Conservation (phyloP, 2,329 filamentous ascomycete species). For the Thielaviopsis ethacetica region DNA sequence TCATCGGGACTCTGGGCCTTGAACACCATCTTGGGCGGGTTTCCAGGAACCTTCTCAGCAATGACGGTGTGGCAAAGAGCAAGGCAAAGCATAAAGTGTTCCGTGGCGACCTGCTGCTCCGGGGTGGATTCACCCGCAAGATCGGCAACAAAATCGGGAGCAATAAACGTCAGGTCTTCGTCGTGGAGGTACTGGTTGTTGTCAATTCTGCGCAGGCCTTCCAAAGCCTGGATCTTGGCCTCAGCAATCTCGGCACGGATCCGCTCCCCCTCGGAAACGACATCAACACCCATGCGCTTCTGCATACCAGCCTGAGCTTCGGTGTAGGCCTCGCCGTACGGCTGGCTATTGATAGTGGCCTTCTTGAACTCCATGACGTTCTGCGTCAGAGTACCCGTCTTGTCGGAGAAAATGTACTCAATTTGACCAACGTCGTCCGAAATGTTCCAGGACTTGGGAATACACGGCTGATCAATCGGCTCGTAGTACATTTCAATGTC, state of each 20-base stretch:
- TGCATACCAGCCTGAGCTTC: slow-evolving; percentile 96
- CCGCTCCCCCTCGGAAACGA: slow-evolving; percentile 60
- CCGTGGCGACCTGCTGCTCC: slow-evolving; percentile 61
- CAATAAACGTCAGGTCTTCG: slow-evolving; percentile 80
- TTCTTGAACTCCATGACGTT: slow-evolving; percentile 99
- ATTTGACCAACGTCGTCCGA: slow-evolving; percentile 96
- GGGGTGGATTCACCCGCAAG: slow-evolving; percentile 59
- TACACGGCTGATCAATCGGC: slow-evolving; percentile 80
- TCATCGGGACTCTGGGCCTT: slow-evolving; percentile 97
- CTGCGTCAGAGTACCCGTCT: slow-evolving; percentile 92
- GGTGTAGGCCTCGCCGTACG: slow-evolving; percentile 94
- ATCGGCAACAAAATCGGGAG: slow-evolving; percentile 76
- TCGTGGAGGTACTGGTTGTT: slow-evolving; percentile 85
- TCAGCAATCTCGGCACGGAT: slow-evolving; percentile 63
- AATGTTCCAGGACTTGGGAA: slow-evolving; percentile 97
- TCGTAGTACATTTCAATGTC: slow-evolving; percentile 97
- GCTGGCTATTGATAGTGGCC: slow-evolving; percentile 84
- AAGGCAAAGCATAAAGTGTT: slow-evolving; percentile 85
- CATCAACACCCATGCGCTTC: slow-evolving; percentile 72
- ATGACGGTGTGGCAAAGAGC: slow-evolving; percentile 97
- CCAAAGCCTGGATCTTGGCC: slow-evolving; percentile 58
- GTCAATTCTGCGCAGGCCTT: slow-evolving; percentile 57
- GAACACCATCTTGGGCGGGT: slow-evolving; percentile 80
- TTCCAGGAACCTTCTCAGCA: slow-evolving; percentile 75
- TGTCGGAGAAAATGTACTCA: slow-evolving; percentile 98